Evolutionary conservation across 257 asterid species (phyloP), one percentile per base, ranked within the genome.

Genomic region (Jacaranda copaia): DNA sequence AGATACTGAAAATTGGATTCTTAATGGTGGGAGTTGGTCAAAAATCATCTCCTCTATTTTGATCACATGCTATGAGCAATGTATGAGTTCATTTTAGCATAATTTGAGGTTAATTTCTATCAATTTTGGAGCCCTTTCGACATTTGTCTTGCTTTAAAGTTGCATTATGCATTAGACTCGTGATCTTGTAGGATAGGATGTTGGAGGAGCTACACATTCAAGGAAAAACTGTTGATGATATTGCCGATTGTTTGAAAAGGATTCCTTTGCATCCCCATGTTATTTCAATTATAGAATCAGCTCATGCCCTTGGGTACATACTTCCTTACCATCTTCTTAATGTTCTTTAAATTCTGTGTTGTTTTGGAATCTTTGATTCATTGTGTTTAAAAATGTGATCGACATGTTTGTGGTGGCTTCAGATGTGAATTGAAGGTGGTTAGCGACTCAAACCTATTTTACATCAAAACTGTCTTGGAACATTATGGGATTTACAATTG

Each of bases 351-450:
- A 9, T 16, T 71, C 32, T 25, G 68, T 73, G 19, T 9, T 65
- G 4, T 20, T 65, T 19, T 51, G 45, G 39, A n/a, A 55, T 60
- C 18, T 40, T 39, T 8, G 11, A 2, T 6, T 65, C 2, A 49
- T 72, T 32, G 64, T 42, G n/a, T n/a, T 45, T 56, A 52, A n/a
- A 38, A 49, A n/a, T 51, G 62, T 48, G 62, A 38, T 75, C 59
- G 36, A 49, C 25, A 39, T 16, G 38, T 43, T 38, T 76, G 70
- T 64, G 78, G 60, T 84, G 73, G 63, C 70, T 80, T 80, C 87
- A 93, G 97, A 79, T 90, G 98, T 81, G 94, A 92, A 65, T 82
- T 94, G 85, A 94, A 91, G 91, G 88, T 94, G 71, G 89, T 85
- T 38, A 94, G 97, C 42, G 98, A 94, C 74, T 88, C 97, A 13